Percentiles rank a stretch among this genome's conserved stretches.
Conservation (phyloP, 179 eudicot genomes). For the Silene noctiflora region DNA sequence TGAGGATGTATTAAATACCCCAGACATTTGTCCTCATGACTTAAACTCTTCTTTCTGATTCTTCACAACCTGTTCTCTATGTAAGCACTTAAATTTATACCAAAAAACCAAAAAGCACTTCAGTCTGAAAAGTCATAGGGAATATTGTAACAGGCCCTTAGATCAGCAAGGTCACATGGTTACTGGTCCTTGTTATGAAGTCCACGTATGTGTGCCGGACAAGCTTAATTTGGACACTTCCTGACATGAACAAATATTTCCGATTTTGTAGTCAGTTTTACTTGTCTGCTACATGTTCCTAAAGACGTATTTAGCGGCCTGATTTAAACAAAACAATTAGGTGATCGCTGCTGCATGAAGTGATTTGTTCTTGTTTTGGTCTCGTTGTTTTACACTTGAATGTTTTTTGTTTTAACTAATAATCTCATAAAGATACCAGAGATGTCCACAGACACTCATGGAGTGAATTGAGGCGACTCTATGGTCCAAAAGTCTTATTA, state of each 20-base stretch:
- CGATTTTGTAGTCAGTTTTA: not conserved
- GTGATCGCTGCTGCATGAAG: not conserved
- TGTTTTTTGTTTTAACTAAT: not conserved
- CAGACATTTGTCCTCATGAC: not conserved
- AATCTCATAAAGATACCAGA: not conserved
- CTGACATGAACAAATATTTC: not conserved
- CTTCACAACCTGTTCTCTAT: not conserved
- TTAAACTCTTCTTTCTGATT: not conserved
- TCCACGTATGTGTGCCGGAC: not conserved
- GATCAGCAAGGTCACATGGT: not conserved
- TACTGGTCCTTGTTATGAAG: not conserved
- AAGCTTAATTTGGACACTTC: not conserved
- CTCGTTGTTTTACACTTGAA: not conserved
- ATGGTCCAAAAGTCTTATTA: no score
- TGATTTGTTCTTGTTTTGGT: not conserved
- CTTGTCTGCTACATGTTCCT: slow-evolving; percentile 3
- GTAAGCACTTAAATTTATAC: not conserved
- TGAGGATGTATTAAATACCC: slow-evolving; percentile 3
- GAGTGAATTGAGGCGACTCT: no score
- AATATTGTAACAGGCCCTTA: not conserved
- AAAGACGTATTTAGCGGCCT: not conserved
- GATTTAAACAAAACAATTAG: not conserved
- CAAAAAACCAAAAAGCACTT: not conserved
- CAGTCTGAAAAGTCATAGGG: not conserved
- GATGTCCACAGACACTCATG: no score